Conservation (phyloP, 192 early-diverging fungal genomes). For the Podila horticola region DNA sequence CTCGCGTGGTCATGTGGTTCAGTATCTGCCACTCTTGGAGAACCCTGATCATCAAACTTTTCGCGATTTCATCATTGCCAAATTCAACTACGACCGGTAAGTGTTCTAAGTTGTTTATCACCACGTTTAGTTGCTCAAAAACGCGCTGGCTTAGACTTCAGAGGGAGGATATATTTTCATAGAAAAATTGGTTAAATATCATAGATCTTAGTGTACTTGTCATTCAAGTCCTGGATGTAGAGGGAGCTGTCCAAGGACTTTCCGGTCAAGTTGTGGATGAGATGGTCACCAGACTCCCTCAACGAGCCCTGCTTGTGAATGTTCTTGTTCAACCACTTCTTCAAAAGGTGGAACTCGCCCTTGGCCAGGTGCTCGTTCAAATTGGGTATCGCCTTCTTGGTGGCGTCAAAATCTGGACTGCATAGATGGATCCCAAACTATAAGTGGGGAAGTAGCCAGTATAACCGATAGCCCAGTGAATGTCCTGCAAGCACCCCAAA, state of each 20-base stretch:
- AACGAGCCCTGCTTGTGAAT: conserved; percentile 43
- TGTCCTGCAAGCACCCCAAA: conserved; percentile 52
- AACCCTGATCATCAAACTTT: too few species aligned
- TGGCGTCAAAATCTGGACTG: conserved; percentile 34
- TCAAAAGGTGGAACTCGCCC: conserved; percentile 52
- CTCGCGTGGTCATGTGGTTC: too few species aligned
- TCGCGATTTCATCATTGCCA: too few species aligned
- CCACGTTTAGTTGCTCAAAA: too few species aligned
- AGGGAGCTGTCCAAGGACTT: conserved; percentile 24
- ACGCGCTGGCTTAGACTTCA: too few species aligned
- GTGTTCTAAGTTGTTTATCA: too few species aligned
- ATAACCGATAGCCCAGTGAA: conserved; percentile 48
- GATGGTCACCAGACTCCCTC: conserved; percentile 40
- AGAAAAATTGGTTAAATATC: too few species aligned
- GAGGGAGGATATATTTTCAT: too few species aligned
- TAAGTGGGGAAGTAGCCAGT: conserved; percentile 58
- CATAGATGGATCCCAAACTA: conserved; percentile 50
- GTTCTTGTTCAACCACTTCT: conserved; percentile 53
- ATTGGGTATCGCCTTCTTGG: conserved; percentile 32
- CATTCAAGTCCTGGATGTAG: conserved; percentile 44
- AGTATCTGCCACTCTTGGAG: too few species aligned
- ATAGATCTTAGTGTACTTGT: too few species aligned
- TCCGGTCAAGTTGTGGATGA: conserved; percentile 45
- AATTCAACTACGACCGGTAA: too few species aligned
- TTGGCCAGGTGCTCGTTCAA: conserved; percentile 41